These are phyloP conservation scores for Coleophoma cylindrospora DNA, from an alignment of 2,329 filamentous ascomycete species.

Conservation along the genomic window DNA sequence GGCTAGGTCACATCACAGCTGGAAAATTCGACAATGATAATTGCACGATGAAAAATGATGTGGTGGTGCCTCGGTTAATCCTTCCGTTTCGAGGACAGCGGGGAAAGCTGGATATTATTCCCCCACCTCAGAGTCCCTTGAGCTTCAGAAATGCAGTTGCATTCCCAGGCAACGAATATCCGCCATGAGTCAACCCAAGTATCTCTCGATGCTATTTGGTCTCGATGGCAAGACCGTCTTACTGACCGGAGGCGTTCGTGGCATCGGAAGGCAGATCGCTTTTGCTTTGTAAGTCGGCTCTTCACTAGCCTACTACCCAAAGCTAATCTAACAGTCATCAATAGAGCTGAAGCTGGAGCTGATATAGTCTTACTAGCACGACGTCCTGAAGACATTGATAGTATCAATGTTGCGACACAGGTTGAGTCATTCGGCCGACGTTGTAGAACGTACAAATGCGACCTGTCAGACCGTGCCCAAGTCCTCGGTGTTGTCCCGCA, in stretches of 20 bases:
- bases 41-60: slow-evolving; percentile 44
- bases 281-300: slow-evolving; percentile 14
- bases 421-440: slow-evolving; percentile 4
- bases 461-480: slow-evolving; percentile 5
- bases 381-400: slow-evolving; percentile 8
- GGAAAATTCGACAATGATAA: slow-evolving; percentile 66
- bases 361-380: slow-evolving; percentile 18
- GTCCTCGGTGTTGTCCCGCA: slow-evolving; percentile 21
- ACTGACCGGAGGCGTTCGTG: slow-evolving; percentile 75
- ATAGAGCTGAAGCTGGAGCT: slow-evolving; percentile 30
- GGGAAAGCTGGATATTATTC: neutral
- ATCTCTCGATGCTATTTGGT: slow-evolving; percentile 60
- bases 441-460: slow-evolving; percentile 6
- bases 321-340: neutral
- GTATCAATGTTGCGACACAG: slow-evolving; percentile 5
- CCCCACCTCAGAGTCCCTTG: neutral
- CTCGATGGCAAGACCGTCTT: slow-evolving; percentile 79
- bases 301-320: slow-evolving; percentile 4
- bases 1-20: neutral
- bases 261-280: slow-evolving; percentile 52
- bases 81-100: too few species aligned
- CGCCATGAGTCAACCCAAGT: neutral
- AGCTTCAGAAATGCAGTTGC: neutral
- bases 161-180: neutral
- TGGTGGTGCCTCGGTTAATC: too few species aligned